These are phyloP conservation scores for Alternaria longipes DNA, from an alignment of 2,329 filamentous ascomycete species.

Conservation along the genomic window DNA sequence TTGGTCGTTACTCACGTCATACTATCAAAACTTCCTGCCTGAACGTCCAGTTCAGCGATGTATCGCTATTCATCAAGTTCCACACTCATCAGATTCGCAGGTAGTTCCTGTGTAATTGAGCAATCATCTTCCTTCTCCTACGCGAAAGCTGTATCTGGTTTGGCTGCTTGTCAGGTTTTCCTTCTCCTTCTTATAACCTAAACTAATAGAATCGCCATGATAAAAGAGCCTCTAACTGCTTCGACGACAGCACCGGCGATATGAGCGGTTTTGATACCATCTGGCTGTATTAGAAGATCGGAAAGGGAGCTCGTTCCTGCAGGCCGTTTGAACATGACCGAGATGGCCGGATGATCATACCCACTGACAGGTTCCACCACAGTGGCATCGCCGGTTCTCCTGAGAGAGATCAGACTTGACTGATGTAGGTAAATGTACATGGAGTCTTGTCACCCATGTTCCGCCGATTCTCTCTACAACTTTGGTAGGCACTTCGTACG, in stretches of 20 bases:
- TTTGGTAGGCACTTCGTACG: not conserved
- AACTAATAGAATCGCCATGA: not conserved
- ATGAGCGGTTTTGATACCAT: not conserved
- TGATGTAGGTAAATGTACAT: rapidly evolving
- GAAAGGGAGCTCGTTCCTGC: not conserved
- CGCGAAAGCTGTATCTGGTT: not conserved
- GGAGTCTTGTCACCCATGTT: not conserved
- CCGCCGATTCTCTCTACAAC: not conserved
- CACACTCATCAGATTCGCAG: not conserved
- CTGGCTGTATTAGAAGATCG: not conserved
- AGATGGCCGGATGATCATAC: not conserved
- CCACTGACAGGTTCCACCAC: not conserved
- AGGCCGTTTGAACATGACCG: not conserved
- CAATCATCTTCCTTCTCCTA: not conserved
- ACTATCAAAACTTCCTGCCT: too few relatives aligned
- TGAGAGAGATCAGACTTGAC: not conserved
- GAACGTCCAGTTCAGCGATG: not conserved
- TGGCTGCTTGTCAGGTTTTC: not conserved
- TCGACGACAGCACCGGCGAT: not conserved
- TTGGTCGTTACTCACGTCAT: too few relatives aligned
- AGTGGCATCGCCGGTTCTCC: not conserved
- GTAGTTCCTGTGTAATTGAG: not conserved
- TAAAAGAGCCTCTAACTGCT: not conserved
- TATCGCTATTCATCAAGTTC: not conserved
- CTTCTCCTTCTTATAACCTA: not conserved